Percentiles rank a stretch among this genome's conserved stretches.
phyloP scores from a whole-genome alignment of 129 eudicot genomes.

The Arctium minus region DNA sequence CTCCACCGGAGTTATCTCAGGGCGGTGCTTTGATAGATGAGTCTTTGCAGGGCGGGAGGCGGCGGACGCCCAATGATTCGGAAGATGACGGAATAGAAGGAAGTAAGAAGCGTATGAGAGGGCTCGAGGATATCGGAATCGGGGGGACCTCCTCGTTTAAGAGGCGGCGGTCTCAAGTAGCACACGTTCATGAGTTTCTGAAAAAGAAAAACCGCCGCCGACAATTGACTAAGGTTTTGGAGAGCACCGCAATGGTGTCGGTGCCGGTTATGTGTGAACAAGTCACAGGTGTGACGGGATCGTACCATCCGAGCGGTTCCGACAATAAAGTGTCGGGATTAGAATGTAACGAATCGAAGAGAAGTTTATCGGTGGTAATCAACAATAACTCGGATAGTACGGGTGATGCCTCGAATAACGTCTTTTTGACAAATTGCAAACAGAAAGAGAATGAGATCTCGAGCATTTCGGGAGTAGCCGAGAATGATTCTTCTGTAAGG shows the following conservation, averaged over 20 bases:
- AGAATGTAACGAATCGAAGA: slow-evolving; percentile 51
- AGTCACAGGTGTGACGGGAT: slow-evolving; percentile 30
- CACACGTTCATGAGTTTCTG: slow-evolving; percentile 56
- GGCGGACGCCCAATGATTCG: slow-evolving; percentile 54
- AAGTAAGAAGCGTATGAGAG: slow-evolving; percentile 70
- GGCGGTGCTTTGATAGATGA: slow-evolving; percentile 58
- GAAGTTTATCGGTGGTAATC: slow-evolving; percentile 34
- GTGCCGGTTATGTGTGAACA: slow-evolving; percentile 59
- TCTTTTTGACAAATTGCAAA: slow-evolving; percentile 19
- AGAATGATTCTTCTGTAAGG: slow-evolving; percentile 35
- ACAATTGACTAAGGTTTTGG: slow-evolving; percentile 55
- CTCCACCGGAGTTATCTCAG: slow-evolving; percentile 53
- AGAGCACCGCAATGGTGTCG: slow-evolving; percentile 54
- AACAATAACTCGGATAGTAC: slow-evolving; percentile 46
- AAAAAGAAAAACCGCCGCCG: slow-evolving; percentile 61
- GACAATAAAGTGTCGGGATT: slow-evolving; percentile 44
- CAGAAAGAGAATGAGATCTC: slow-evolving; percentile 52
- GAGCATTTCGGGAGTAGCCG: slow-evolving; percentile 34
- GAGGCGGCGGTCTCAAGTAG: slow-evolving; percentile 55
- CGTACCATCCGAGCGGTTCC: slow-evolving; percentile 29
- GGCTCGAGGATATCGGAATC: slow-evolving; percentile 69
- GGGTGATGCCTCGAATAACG: slow-evolving; percentile 35
- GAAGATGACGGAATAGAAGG: slow-evolving; percentile 77
- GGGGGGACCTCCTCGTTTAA: slow-evolving; percentile 42
- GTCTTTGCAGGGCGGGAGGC: slow-evolving; percentile 20